Evolutionary conservation across 2,329 filamentous ascomycete species (phyloP).

Genomic region (Microcyclospora tardicrescens): DNA sequence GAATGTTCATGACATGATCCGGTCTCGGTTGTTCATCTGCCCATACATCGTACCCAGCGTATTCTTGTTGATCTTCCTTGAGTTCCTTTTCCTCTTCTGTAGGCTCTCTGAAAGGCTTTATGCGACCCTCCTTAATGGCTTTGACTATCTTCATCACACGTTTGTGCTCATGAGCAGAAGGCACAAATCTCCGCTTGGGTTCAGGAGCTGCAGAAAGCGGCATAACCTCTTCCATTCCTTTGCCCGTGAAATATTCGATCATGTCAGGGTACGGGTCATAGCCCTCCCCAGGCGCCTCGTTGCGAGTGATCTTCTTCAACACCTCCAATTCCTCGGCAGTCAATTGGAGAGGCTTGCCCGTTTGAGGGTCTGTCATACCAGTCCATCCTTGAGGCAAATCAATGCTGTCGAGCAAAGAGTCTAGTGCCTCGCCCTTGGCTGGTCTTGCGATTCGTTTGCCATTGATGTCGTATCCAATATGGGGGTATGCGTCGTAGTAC

Average conservation of each 20-base stretch:
- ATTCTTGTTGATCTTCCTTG: slow-evolving; percentile 58
- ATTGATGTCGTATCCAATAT: slow-evolving; percentile 98
- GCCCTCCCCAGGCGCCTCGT: slow-evolving; percentile 73
- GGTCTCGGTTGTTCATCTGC: slow-evolving; percentile 74
- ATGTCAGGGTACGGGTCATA: slow-evolving; percentile 90
- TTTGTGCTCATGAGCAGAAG: slow-evolving; percentile 94
- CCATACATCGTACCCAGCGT: slow-evolving; percentile 81
- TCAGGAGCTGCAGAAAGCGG: slow-evolving; percentile 88
- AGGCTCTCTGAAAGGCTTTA: slow-evolving; percentile 74
- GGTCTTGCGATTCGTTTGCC: slow-evolving; percentile 96
- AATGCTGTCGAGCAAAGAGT: slow-evolving; percentile 89
- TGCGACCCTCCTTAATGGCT: slow-evolving; percentile 86
- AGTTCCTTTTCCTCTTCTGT: slow-evolving; percentile 42
- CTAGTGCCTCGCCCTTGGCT: slow-evolving; percentile 82
- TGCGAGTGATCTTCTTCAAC: slow-evolving; percentile 74
- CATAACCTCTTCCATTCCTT: slow-evolving; percentile 75
- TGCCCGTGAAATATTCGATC: slow-evolving; percentile 85
- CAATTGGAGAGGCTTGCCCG: slow-evolving; percentile 81
- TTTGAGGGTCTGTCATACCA: slow-evolving; percentile 82
- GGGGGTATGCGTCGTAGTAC: slow-evolving; percentile 95
- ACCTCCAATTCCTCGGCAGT: slow-evolving; percentile 81
- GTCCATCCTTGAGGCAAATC: slow-evolving; percentile 97
- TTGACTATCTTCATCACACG: slow-evolving; percentile 94
- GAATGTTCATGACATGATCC: slow-evolving; percentile 85
- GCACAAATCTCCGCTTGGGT: slow-evolving; percentile 87